Evolutionary conservation across 306 rosid genomes (phyloP).

Genomic region (Malus orientalis): DNA sequence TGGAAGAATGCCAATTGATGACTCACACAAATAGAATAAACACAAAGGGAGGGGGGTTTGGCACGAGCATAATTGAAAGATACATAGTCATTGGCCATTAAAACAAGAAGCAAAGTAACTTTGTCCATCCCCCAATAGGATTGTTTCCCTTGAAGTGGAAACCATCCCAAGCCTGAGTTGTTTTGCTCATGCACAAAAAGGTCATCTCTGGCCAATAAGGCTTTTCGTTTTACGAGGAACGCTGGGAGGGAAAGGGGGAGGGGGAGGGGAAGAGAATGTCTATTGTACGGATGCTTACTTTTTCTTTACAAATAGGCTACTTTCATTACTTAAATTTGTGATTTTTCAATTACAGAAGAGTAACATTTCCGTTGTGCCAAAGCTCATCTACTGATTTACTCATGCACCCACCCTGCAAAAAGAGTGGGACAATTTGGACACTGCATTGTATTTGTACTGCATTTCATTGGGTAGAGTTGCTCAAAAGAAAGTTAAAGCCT

Average conservation of each 20-base stretch:
- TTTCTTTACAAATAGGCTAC: too few species aligned
- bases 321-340: too few species aligned
- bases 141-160: constrained; percentile 3
- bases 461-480: not conserved
- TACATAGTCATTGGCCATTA: not conserved
- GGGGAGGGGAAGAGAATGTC: too few species aligned
- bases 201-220: too few species aligned
- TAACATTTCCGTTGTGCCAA: too few species aligned
- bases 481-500: not conserved
- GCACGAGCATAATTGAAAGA: too few species aligned
- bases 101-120: not conserved
- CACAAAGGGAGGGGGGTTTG: not conserved
- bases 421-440: not conserved
- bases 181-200: not conserved
- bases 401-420: not conserved
- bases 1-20: not conserved
- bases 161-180: not conserved
- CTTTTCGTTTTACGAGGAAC: too few species aligned
- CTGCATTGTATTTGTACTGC: too few species aligned
- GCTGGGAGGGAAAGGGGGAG: too few species aligned
- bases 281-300: too few species aligned
- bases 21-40: not conserved
- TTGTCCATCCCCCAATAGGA: not conserved
- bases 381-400: not conserved
- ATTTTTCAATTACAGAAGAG: fast-evolving